Conservation (phyloP, 2,329 filamentous ascomycete genomes). For the Neobulgaria alba region DNA sequence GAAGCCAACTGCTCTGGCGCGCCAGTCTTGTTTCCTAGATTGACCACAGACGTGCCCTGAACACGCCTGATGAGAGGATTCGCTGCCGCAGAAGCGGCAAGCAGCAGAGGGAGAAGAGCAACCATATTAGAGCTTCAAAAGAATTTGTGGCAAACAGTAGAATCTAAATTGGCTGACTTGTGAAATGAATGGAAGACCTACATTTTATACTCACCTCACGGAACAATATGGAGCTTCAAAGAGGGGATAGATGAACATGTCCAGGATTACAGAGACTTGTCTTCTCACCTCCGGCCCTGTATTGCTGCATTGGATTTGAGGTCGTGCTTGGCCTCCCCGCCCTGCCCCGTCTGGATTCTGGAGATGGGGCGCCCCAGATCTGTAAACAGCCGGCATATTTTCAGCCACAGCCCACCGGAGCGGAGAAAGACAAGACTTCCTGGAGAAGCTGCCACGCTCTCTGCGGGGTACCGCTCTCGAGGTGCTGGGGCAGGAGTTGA, state of each 20-base stretch:
- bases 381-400: no score
- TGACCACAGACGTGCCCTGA: constrained; percentile 22
- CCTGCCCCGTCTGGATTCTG: no score
- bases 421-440: not conserved
- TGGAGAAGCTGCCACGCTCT: not conserved
- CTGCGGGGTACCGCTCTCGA: no score
- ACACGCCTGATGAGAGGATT: constrained; percentile 10
- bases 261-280: not conserved
- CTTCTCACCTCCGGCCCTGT: not conserved
- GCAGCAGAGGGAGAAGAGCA: constrained; percentile 7
- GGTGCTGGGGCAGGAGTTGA: no score
- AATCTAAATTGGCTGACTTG: not conserved
- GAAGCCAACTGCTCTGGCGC: constrained; percentile 31
- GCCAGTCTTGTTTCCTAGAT: constrained; percentile 28
- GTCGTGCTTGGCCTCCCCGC: no score
- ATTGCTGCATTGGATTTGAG: no score
- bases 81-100: constrained; percentile 8
- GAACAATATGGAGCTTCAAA: not conserved
- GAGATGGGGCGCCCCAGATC: no score
- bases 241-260: not conserved
- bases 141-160: not conserved
- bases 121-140: not conserved
- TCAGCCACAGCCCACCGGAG: no score
- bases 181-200: not conserved
- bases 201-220: not conserved